Base-by-base conservation (phyloP, 352 stramenopile genomes). In the Globisporangium rhizosaccharum region DNA sequence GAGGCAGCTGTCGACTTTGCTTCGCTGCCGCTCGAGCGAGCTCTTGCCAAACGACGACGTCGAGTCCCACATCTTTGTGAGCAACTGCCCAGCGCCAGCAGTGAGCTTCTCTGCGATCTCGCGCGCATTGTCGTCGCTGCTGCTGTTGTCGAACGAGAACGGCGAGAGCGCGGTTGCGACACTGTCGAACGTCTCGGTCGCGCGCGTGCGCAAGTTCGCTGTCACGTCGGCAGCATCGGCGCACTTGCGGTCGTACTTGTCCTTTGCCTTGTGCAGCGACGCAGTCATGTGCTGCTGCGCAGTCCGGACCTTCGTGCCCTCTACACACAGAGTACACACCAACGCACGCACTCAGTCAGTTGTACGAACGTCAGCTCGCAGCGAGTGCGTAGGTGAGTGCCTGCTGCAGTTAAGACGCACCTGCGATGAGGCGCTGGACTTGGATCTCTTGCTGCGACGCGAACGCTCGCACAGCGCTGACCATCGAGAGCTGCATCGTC, bases 1-100 rank as follows among this genome's bases (percentile, higher is more conserved):
- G 18, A 94, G 61, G 49, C 66, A 79, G 4, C 51, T 57, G 46
- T 85, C 78, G 15, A 92, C 59, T 50, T 82, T 88, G 26, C 66
- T 81, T 1, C 79, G 75, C 56, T 90, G 82, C 11, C 82, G 71
- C 42, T 92, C 82, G 14, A 85, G 50, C 1, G 80, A 77, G 50
- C 74, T 87, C 26, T 82, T 81, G 0, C 75, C 72, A 36, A 94
- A 88, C 0, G 80, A 71, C 23, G 79, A 85, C 15, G 75, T 88
- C 17, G 81, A 78, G 66, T 91, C 81, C 81, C 79, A 91, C 72
- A 94, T 90, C 55, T 89, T 90, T 10, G 80, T 89, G 36, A 94
- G 67, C 17, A 94, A 47, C 56, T 92, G 82, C 0, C 82, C 82
- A 4, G 72, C 74, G 46, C 68, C 76, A 28, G 74, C 66, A 33